Base-by-base conservation (phyloP, 139 green algal genomes). In the Tetraselmis chui region DNA sequence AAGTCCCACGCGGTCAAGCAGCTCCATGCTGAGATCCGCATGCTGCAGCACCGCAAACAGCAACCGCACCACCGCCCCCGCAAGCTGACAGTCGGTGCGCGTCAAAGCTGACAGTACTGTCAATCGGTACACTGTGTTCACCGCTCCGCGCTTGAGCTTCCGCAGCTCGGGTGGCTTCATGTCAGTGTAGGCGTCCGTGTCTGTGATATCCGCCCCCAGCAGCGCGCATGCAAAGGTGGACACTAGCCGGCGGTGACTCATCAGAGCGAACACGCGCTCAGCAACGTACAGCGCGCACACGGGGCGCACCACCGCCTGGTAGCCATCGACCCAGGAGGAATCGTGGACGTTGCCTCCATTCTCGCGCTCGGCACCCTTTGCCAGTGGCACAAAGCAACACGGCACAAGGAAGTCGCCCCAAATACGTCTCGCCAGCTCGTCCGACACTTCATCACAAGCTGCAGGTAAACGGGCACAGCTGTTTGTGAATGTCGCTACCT, bases 201-300 rank as follows among this genome's bases (percentile, higher is more conserved):
- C 76, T 28, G 76, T 29, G 2, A 29, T 32, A 2, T 31, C 30
- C 29, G 79, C 88, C 27, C 80, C 87, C 76, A 93, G 82, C 45
- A 93, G 86, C 5, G 86, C 87, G 5, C 89, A 79, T 28, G 89
- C 81, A 26, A 94, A 76, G 31, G 91, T 84, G 78, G 85, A 80
- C 32, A 92, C 80, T 28, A 94, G 80, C 2, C 83, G 81, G 11
- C 31, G 29, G 80, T 94, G 85, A 0, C 79, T 85, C 79, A 81
- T 77, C 1, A 93, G 82, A 1, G 85, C 75, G 58, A 98, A 90
- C 11, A 97, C 58, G 0, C 93, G 91, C 88, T 98, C 94, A 32
- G 96, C 78, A 1, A 93, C 83, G 79, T 92, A 95, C 58, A 97
- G 81, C 25, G 83, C 80, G 77, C 81, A 88, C 29, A 92, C 83